phyloP scores from a whole-genome alignment of 2,329 filamentous ascomycete species.

The Tolypocladium inflatum region DNA sequence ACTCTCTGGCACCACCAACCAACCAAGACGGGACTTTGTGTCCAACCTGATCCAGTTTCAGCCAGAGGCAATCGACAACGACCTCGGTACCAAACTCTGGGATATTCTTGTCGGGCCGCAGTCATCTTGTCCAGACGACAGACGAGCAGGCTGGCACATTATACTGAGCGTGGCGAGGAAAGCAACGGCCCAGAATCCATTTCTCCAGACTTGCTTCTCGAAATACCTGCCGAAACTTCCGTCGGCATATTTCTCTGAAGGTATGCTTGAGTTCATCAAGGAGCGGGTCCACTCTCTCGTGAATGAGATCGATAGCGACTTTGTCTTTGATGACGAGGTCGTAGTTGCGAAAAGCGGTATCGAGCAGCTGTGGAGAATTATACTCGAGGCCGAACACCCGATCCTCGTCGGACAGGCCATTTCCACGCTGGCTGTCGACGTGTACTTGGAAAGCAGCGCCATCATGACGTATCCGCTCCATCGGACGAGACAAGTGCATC shows the following conservation, averaged over 20 bases:
- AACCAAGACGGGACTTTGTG: conserved; percentile 48
- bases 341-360: conserved; percentile 42
- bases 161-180: conserved; percentile 40
- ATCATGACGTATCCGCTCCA: conserved; percentile 39
- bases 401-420: conserved; percentile 62
- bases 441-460: conserved; percentile 56
- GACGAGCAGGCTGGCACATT: conserved; percentile 60
- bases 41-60: conserved; percentile 48
- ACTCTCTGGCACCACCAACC: conserved; percentile 37
- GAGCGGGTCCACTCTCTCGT: conserved; percentile 38
- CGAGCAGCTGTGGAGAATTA: conserved; percentile 77
- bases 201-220: conserved; percentile 42
- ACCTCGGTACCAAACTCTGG: conserved; percentile 61
- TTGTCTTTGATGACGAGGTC: conserved; percentile 42
- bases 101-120: conserved; percentile 58
- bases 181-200: conserved; percentile 40
- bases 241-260: conserved; percentile 48
- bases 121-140: conserved; percentile 49
- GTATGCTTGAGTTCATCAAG: conserved; percentile 54
- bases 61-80: conserved; percentile 50
- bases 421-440: conserved; percentile 55
- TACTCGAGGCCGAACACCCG: conserved; percentile 56
- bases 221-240: conserved; percentile 49
- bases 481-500: conserved; percentile 50
- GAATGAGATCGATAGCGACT: conserved; percentile 27